Evolutionary conservation across 164 flowering plant species (phyloP).

Genomic region (Stephania cephalantha): DNA sequence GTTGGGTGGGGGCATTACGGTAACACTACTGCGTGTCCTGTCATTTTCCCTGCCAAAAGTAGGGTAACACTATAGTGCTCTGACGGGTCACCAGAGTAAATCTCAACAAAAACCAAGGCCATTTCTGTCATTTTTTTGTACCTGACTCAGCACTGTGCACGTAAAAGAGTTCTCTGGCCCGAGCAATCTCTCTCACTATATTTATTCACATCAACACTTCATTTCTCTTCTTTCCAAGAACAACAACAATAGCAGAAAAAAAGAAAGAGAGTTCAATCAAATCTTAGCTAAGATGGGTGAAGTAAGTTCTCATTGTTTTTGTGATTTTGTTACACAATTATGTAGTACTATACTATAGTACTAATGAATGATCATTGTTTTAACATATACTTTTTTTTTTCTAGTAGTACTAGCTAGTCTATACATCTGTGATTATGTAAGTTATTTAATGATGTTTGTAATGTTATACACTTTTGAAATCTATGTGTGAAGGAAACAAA

Average conservation of each 20-base stretch:
- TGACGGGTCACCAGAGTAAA: not conserved
- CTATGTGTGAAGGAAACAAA: constrained; percentile 3
- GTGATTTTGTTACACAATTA: not conserved
- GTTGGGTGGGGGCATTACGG: not conserved
- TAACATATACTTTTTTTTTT: no score
- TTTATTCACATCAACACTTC: constrained; percentile 2
- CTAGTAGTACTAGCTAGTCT: not conserved
- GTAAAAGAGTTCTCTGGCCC: constrained; percentile 4
- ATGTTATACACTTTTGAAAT: not conserved
- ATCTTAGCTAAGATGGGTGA: constrained; percentile 10
- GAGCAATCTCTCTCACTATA: constrained; percentile 20
- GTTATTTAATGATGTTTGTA: not conserved
- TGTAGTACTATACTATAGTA: not conserved
- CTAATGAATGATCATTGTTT: no score
- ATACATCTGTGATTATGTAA: not conserved
- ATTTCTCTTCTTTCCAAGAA: not conserved
- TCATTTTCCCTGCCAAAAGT: not conserved
- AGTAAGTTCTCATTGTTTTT: not conserved
- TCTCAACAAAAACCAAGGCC: not conserved
- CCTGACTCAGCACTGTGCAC: constrained; percentile 16
- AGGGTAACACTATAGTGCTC: not conserved
- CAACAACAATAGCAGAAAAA: not conserved
- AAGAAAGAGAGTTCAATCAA: not conserved
- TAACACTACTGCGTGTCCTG: not conserved
- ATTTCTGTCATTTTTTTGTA: not conserved